Conservation (phyloP, 2,329 filamentous ascomycete species). For the Macrophomina pseudophaseolina region DNA sequence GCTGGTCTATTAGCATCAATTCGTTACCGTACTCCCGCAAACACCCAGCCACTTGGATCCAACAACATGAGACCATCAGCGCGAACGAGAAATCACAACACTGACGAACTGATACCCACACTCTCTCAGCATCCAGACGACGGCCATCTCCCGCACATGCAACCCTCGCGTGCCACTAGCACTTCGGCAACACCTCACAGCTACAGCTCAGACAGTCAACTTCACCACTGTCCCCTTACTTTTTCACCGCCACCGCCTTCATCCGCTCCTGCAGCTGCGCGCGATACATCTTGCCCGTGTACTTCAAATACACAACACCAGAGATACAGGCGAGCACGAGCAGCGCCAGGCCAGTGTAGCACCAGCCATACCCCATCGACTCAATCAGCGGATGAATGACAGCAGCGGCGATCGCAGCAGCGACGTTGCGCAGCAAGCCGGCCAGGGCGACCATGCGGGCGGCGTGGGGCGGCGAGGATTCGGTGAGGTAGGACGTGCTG, state of each 20-base stretch:
- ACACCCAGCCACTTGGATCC: no score
- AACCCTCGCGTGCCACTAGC: background rate
- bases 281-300: background rate
- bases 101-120: no score
- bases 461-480: conserved; percentile 46
- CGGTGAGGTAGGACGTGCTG: conserved; percentile 50
- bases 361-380: conserved; percentile 47
- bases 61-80: no score
- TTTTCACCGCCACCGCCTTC: background rate
- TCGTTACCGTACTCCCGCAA: no score
- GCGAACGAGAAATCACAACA: no score
- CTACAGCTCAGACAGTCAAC: background rate
- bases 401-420: conserved; percentile 46
- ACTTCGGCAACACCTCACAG: background rate
- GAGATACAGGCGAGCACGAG: conserved; percentile 35
- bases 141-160: no score
- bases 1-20: no score
- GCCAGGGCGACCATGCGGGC: conserved; percentile 50
- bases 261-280: background rate
- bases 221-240: background rate
- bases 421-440: conserved; percentile 49
- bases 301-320: conserved; percentile 19
- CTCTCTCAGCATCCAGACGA: no score
- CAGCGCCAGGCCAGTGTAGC: conserved; percentile 47
- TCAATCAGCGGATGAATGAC: conserved; percentile 43